Evolutionary conservation across 2,329 filamentous ascomycete genomes (phyloP), one percentile per base, ranked within the genome.

Genomic region (Trichoderma oligosporum): DNA sequence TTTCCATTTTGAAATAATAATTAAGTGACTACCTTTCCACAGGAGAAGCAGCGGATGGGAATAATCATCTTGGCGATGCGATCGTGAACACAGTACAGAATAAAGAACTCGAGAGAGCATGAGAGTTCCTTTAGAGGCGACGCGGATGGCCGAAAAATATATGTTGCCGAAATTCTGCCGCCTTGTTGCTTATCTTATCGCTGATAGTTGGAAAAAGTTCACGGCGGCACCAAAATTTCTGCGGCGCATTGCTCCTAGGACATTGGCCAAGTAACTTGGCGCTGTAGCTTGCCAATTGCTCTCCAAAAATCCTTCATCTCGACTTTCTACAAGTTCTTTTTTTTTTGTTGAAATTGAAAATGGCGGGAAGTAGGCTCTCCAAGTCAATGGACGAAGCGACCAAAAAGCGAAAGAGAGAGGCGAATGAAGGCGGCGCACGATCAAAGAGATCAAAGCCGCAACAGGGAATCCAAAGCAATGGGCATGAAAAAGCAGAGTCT

Each of bases 1-100:
- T 18, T 47, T 1, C 2, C 1, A 6, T 11, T 33, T 8, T 5
- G 14, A 18, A 1, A 9, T n/a, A 14, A 5, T 6, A 27, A 8
- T 4, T 53, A n/a, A 42, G 35, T 11, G 65, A 75, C 60, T 76
- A 96, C 94, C 89, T 99, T 99, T 74, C 94, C 94, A 75, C 94
- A 99, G 58, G 94, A 97, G 77, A 99, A 99, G 78, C 94, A 99
- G 66, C 94, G 91, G 64, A 99, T 90, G 2, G 94, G 94, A 66
- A 99, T 97, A 76, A 99, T 99, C 94, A 99, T 99, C 57, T 76
- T 88, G 77, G 64, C 61, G 47, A 33, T 46, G 61, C 14, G 42
- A 55, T 44, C 36, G 22, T 29, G 25, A 24, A 24, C 35, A 11
- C 45, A 16, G 20, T 44, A 45, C 45, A 38, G 22, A 44, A n/a